Evolutionary conservation across 2,329 filamentous ascomycete species (phyloP).

Genomic region (Fusarium musae): DNA sequence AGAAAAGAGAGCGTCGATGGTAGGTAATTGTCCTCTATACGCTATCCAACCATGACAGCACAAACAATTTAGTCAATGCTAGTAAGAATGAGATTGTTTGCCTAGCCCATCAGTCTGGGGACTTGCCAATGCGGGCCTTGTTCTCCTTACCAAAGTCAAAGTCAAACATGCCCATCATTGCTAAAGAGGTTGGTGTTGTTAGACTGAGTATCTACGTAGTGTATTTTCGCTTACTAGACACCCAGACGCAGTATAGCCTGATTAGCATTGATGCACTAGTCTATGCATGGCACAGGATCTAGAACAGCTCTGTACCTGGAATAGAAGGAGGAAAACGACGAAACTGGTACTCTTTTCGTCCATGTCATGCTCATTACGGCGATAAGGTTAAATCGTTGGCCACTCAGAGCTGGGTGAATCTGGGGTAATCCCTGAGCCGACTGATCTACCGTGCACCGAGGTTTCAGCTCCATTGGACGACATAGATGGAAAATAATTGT

Average conservation of each 20-base stretch:
- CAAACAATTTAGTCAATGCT: neutral
- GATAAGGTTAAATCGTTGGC: slow-evolving; percentile 3
- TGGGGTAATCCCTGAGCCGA: slow-evolving; percentile 10
- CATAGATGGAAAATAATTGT: slow-evolving; percentile 3
- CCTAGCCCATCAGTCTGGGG: neutral
- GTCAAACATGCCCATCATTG: neutral
- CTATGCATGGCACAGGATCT: neutral
- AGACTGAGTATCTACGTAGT: neutral
- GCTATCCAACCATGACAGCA: neutral
- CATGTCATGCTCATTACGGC: neutral
- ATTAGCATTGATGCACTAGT: neutral
- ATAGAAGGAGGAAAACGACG: slow-evolving; percentile 48
- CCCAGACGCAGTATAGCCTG: neutral
- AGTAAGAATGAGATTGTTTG: neutral
- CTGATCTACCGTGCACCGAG: neutral
- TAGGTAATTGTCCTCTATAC: neutral
- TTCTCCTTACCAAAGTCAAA: neutral
- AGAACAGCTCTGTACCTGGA: slow-evolving; percentile 49
- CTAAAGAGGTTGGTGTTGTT: neutral
- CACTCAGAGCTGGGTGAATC: neutral
- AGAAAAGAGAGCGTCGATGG: neutral
- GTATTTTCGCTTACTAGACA: neutral
- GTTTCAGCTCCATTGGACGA: slow-evolving; percentile 8
- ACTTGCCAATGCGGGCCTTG: neutral
- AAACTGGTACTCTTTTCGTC: slow-evolving; percentile 8